Evolutionary conservation across 495 filamentous ascomycete genomes (phyloP).

Genomic region (Aspergillus sclerotiicarbonarius): DNA sequence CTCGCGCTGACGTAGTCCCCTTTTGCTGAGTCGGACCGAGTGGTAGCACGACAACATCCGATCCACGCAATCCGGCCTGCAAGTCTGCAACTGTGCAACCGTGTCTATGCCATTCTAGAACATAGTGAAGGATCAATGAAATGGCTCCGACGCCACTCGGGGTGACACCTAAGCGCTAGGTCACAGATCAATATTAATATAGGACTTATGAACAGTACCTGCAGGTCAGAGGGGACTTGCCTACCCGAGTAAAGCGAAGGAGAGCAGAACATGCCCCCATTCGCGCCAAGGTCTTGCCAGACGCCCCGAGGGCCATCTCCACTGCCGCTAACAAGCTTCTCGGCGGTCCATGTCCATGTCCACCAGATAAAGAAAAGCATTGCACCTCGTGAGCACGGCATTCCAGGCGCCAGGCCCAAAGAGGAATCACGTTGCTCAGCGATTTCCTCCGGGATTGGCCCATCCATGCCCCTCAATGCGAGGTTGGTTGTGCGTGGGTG

Average conservation of each 20-base stretch:
- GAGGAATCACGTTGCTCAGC: slow-evolving; percentile 1
- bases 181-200: not conserved
- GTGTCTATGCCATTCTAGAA: not conserved
- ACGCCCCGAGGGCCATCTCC: not conserved
- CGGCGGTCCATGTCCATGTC: not conserved
- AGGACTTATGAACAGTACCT: not conserved
- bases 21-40: not conserved
- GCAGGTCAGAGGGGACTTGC: slow-evolving; percentile 3
- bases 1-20: slow-evolving; percentile 1
- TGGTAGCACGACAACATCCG: not conserved
- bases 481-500: not conserved
- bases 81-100: not conserved
- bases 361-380: not conserved
- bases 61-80: not conserved
- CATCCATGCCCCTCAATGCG: not conserved
- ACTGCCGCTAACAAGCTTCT: slow-evolving; percentile 12
- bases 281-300: not conserved
- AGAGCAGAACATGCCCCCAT: not conserved
- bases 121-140: not conserved
- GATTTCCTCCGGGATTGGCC: not conserved
- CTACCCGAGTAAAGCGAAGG: not conserved
- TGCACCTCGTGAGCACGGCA: slow-evolving; percentile 7
- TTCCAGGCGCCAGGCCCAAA: slow-evolving; percentile 6
- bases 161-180: not conserved
- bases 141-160: not conserved